Percentiles rank a stretch among this genome's conserved stretches.
Evolutionary conservation across 345 rosid species (phyloP).

Genomic region (Gynandropsis gynandra): DNA sequence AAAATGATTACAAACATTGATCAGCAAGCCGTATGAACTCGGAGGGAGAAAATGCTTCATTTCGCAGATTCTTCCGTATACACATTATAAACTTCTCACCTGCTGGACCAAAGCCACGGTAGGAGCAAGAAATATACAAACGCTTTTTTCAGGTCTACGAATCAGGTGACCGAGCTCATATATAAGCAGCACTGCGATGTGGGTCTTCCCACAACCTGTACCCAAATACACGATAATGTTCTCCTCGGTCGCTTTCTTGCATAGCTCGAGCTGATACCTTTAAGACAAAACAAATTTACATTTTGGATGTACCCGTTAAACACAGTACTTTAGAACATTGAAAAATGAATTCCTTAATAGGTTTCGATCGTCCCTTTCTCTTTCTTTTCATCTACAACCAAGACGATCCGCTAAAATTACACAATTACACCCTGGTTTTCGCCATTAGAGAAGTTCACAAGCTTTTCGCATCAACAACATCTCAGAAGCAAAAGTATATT

Average conservation of each 20-base stretch:
- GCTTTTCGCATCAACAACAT: conserved; percentile 5
- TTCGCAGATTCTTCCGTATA: conserved; percentile 5
- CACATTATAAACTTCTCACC: conserved; percentile 30
- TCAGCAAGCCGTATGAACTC: conserved; percentile 9
- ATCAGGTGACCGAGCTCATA: conserved; percentile 62
- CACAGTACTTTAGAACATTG: not conserved
- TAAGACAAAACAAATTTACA: conserved; percentile 10
- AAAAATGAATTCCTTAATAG: not conserved
- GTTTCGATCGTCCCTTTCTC: no score
- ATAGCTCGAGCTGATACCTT: conserved; percentile 88
- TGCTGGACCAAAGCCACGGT: conserved; percentile 83
- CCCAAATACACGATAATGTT: conserved; percentile 73
- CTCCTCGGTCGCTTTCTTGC: conserved; percentile 73
- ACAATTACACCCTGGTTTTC: no score
- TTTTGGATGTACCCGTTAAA: not conserved
- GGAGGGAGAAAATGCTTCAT: conserved; percentile 3
- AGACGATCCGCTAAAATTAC: no score
- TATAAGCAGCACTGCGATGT: conserved; percentile 83
- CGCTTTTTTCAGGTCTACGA: conserved; percentile 50
- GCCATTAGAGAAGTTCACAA: not conserved
- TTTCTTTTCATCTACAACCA: no score
- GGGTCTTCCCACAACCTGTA: conserved; percentile 96
- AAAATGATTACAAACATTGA: conserved; percentile 21
- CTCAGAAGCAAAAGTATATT: not conserved
- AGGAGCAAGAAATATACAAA: conserved; percentile 87